Conservation (phyloP, 768 basidiomycete genomes). For the Amanita inopinata region DNA sequence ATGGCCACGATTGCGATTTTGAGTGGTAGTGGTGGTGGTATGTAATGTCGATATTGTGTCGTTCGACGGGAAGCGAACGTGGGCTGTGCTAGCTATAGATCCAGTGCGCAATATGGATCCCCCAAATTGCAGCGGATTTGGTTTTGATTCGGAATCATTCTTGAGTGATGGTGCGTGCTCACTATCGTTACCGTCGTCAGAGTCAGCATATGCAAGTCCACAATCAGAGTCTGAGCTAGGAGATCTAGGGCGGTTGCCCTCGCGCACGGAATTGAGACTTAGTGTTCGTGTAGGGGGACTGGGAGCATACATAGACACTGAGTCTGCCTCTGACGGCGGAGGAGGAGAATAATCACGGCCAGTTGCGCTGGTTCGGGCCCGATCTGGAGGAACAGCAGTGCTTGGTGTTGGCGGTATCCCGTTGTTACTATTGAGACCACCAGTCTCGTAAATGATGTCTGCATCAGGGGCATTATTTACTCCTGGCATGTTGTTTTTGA, state of each 20-base stretch:
- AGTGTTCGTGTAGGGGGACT: conserved; percentile 8
- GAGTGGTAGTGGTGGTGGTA: background rate
- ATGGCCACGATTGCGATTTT: too few species aligned
- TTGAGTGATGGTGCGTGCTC: conserved; percentile 13
- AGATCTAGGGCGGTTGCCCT: conserved; percentile 14
- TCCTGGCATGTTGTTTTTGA: conserved; percentile 28
- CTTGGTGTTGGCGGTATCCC: conserved; percentile 4
- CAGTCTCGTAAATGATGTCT: conserved; percentile 8
- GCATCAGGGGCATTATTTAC: conserved; percentile 12
- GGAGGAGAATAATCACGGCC: background rate
- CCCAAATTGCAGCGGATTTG: conserved; percentile 15
- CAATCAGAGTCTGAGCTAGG: conserved; percentile 36
- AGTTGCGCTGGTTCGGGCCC: background rate
- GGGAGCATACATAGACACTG: conserved; percentile 9
- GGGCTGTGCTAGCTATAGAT: conserved; percentile 12
- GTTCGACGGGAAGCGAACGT: conserved; percentile 11
- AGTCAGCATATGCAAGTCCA: conserved; percentile 42
- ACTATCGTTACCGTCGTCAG: conserved; percentile 29
- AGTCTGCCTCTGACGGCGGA: conserved; percentile 8
- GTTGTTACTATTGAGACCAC: background rate
- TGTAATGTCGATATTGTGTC: conserved; percentile 8
- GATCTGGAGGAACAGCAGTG: conserved; percentile 1
- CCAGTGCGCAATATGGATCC: conserved; percentile 18
- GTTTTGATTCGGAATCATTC: conserved; percentile 15
- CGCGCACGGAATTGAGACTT: background rate